Evolutionary conservation across 805 yeast species (phyloP).

Genomic region (Starmerella etchellsii): DNA sequence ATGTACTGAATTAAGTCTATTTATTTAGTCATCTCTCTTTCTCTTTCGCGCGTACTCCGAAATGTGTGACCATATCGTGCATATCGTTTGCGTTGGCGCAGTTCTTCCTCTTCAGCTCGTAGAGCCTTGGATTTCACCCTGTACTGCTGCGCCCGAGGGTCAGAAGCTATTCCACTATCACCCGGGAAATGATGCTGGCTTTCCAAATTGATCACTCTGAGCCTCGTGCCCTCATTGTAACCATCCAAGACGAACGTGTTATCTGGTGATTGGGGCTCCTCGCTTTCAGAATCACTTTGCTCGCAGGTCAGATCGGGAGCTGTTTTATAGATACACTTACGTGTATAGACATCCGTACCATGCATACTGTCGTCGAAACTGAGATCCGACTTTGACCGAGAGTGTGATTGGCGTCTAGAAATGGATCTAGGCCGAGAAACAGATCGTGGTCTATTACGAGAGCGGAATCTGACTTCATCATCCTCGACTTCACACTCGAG

Average conservation of each 20-base stretch:
- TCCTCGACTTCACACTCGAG: constrained; percentile 5
- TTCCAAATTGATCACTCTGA: constrained; percentile 17
- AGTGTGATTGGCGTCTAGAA: too few relatives aligned
- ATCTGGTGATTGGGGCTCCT: constrained; percentile 4
- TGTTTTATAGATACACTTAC: constrained; percentile 13
- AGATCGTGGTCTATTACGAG: neutral
- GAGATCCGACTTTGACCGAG: constrained; percentile 1
- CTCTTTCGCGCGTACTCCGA: neutral
- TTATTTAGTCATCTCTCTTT: neutral
- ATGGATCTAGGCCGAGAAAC: constrained; percentile 2
- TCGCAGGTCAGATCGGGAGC: neutral
- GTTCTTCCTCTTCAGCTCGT: constrained; percentile 19
- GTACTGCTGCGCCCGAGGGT: neutral
- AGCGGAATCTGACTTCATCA: neutral
- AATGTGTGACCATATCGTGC: constrained; percentile 17
- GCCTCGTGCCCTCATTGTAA: constrained; percentile 15
- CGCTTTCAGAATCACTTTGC: neutral
- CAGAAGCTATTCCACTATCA: too few relatives aligned
- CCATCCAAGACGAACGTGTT: constrained; percentile 16
- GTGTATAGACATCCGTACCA: constrained; percentile 16
- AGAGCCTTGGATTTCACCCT: constrained; percentile 19
- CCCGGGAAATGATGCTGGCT: too few relatives aligned
- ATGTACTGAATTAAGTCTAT: too few relatives aligned
- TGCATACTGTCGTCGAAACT: neutral
- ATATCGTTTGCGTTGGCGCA: constrained; percentile 11